These are phyloP conservation scores for Filobasidium uniguttulatum DNA, from an alignment of 1,284 basidiomycete species.

Conservation along the genomic window DNA sequence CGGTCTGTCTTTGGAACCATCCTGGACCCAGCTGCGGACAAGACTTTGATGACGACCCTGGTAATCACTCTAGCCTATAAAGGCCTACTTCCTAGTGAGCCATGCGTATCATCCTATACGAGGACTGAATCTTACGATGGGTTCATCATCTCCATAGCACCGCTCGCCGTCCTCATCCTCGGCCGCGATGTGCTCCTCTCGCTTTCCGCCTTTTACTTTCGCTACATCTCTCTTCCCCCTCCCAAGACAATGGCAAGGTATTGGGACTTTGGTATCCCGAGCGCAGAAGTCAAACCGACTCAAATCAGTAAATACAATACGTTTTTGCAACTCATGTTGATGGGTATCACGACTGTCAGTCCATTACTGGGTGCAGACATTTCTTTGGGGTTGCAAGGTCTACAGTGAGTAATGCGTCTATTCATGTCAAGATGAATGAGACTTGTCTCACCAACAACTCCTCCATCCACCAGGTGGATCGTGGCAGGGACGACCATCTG, in stretches of 20 bases:
- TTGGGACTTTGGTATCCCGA: slow-evolving; percentile 89
- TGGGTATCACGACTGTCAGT: slow-evolving; percentile 73
- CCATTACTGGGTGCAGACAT: slow-evolving; percentile 61
- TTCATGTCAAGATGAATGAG: not conserved
- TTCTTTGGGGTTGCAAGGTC: slow-evolving; percentile 43
- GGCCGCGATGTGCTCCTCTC: slow-evolving; percentile 79
- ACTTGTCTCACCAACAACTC: slow-evolving; percentile 21
- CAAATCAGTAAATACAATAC: slow-evolving; percentile 86
- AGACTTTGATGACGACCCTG: slow-evolving; percentile 86
- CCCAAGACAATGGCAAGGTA: slow-evolving; percentile 86
- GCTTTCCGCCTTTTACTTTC: slow-evolving; percentile 83
- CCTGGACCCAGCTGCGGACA: slow-evolving; percentile 94
- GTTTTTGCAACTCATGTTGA: slow-evolving; percentile 73
- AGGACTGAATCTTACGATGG: not conserved
- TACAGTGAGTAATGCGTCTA: slow-evolving; percentile 45
- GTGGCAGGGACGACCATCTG: slow-evolving; percentile 81
- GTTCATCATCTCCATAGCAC: slow-evolving; percentile 41
- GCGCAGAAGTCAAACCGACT: slow-evolving; percentile 83
- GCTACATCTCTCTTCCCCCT: slow-evolving; percentile 72
- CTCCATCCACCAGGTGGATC: slow-evolving; percentile 46
- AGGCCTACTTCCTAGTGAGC: slow-evolving; percentile 65
- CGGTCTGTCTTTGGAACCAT: slow-evolving; percentile 81
- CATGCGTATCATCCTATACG: not conserved
- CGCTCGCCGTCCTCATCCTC: slow-evolving; percentile 71
- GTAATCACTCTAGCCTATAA: slow-evolving; percentile 73